Evolutionary conservation across 805 yeast species (phyloP).

Genomic region (Cyberlindnera lachancei): DNA sequence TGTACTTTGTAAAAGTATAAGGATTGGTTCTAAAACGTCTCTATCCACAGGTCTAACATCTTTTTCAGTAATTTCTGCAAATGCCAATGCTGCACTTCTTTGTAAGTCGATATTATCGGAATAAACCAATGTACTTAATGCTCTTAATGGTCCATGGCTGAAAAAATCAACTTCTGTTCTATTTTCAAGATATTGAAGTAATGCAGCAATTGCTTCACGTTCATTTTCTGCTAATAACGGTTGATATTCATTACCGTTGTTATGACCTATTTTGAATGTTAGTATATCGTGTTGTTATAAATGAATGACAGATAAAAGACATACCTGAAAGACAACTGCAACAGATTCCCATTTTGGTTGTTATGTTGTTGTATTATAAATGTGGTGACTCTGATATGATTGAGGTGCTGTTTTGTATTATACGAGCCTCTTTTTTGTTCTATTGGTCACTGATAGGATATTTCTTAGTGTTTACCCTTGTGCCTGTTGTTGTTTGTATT

Average conservation of each 20-base stretch:
- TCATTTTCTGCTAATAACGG: slow-evolving; percentile 92
- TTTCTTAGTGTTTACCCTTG: too few relatives aligned
- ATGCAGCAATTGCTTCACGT: slow-evolving; percentile 89
- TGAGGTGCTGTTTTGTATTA: too few relatives aligned
- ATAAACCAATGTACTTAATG: slow-evolving; percentile 86
- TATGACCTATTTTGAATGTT: slow-evolving; percentile 7
- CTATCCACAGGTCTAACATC: slow-evolving; percentile 86
- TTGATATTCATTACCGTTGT: slow-evolving; percentile 39
- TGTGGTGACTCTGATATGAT: too few relatives aligned
- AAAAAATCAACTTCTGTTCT: slow-evolving; percentile 85
- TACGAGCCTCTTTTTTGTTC: too few relatives aligned
- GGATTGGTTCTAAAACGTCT: slow-evolving; percentile 89
- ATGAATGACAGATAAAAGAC: slow-evolving; percentile 2
- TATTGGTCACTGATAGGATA: too few relatives aligned
- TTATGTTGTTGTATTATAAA: too few relatives aligned
- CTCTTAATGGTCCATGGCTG: slow-evolving; percentile 75
- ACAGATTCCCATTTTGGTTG: slow-evolving; percentile 14
- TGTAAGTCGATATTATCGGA: slow-evolving; percentile 93
- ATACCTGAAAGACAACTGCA: slow-evolving; percentile 17
- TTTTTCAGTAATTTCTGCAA: slow-evolving; percentile 97
- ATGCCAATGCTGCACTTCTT: slow-evolving; percentile 95
- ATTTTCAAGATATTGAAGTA: slow-evolving; percentile 84
- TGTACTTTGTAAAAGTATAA: slow-evolving; percentile 74
- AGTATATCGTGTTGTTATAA: slow-evolving; percentile 3
- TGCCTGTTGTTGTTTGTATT: too few relatives aligned